Conservation (phyloP, 768 basidiomycete genomes). For the Termitomyces sp. region DNA sequence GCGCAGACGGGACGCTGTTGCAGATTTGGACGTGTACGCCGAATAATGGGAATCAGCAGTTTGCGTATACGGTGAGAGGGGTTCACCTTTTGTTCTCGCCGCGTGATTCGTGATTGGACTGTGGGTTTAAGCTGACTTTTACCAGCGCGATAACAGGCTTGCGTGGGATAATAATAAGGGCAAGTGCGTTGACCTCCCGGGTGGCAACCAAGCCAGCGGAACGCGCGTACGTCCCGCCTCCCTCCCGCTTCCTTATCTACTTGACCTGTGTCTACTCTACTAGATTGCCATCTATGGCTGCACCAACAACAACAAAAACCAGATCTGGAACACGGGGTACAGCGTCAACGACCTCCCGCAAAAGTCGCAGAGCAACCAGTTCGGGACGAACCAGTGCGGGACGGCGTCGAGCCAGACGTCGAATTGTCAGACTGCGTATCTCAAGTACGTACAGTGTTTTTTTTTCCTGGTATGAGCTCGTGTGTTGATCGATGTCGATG, state of each 20-base stretch:
- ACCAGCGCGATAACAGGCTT: slow-evolving; percentile 32
- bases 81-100: too few species aligned
- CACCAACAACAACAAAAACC: slow-evolving; percentile 37
- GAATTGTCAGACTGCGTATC: slow-evolving; percentile 65
- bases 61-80: slow-evolving; percentile 37
- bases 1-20: slow-evolving; percentile 40
- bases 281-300: slow-evolving; percentile 49
- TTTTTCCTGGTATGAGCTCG: too few species aligned
- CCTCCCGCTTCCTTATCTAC: background rate
- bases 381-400: slow-evolving; percentile 67
- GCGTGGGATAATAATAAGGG: slow-evolving; percentile 44
- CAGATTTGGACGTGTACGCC: slow-evolving; percentile 48
- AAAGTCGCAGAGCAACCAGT: slow-evolving; percentile 56
- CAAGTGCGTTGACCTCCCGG: slow-evolving; percentile 47
- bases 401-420: slow-evolving; percentile 51
- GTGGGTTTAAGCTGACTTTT: background rate
- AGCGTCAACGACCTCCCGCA: slow-evolving; percentile 35
- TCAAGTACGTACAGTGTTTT: slow-evolving; percentile 47
- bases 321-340: slow-evolving; percentile 53
- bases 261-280: background rate
- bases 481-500: too few species aligned
- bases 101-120: background rate
- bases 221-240: slow-evolving; percentile 31
- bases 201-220: slow-evolving; percentile 35
- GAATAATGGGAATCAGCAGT: slow-evolving; percentile 42